Evolutionary conservation across 345 rosid genomes (phyloP), one percentile per base, ranked within the genome.

Genomic region (Eucalyptus cladocalyx): DNA sequence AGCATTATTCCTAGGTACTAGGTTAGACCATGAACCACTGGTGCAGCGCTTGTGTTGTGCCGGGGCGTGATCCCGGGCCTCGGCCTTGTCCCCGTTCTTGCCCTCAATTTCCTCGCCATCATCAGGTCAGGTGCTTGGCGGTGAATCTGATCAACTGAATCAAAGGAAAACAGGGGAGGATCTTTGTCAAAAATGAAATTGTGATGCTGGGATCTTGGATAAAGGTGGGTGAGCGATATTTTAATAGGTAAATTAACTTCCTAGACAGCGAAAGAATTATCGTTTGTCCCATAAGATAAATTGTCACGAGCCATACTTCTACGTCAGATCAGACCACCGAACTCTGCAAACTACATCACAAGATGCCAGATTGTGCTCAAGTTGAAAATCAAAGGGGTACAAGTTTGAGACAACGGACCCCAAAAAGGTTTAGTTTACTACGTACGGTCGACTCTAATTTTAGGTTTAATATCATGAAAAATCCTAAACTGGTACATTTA

Each of bases 401-500:
- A 34, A 18, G 26, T 72, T 34, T 34, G 43, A 72, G 43, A 19
- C 43, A 19, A 11, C 8, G 4, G 5, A 11, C 45, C 15, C 45
- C 26, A 76, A 37, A 69, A 34, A 34, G 80, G 26, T 10, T 19
- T 34, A 21, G 23, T 37, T 76, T 37, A 21, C 45, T 76, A 14
- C 0, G 4, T 76, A 14, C 0, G 4, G 28, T 23, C 3, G 1
- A 6, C 26, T 72, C 8, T 72, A 45, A 76, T 40, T 37, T 76
- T 56, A 56, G 51, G 51, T 0, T 15, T 49, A 15, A 49, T 49
- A 15, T 0, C 3, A 1, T 5, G 0, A 49, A 49, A 49, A 49
- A 49, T 2, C 0, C 1, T 0, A 49, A 49, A 14, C 1, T 1
- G 1, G 0, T 14, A 49, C 3, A 49, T 0, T 0, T 2, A 0